Evolutionary conservation across 345 rosid genomes (phyloP), one percentile per base, ranked within the genome.

Genomic region (Gossypium rotundifolium): DNA sequence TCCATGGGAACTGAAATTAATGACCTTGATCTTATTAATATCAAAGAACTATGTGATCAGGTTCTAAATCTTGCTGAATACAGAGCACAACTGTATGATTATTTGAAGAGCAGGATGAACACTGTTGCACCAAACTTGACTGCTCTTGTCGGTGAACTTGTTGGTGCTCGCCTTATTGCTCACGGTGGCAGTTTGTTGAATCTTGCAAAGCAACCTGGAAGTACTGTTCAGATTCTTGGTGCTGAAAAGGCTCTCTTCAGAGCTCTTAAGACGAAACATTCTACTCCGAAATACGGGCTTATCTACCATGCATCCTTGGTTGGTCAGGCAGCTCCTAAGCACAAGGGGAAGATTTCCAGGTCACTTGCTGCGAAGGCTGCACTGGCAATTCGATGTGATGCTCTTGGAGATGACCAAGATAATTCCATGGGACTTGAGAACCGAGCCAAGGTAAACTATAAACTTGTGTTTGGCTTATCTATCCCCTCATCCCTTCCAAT

Each of bases 181-280:
- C 98, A 93, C 67, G 99, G 97, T 1, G 98, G 98, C 65, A 89
- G 91, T 83, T 87, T 93, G 80, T 55, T 91, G 80, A 95, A 93
- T 83, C 97, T 95, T 27, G 86, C 96, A 11, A 95, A 93, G 87
- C 96, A 90, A 79, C 98, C 98, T 54, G 98, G 99, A 16, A 93
- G 98, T 83, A 91, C 93, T 0, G 80, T 92, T 80, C 98, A 92
- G 88, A 89, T 92, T 75, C 95, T 94, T 70, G 98, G 97, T 58
- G 98, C 98, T 0, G 95, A 92, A 76, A 92, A 92, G 75, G 98
- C 98, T 68, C 87, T 91, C 23, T 94, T 91, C 80, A 87, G 98
- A 84, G 98, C 98, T 44, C 79, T 92, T 53, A 94, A 92, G 86
- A 89, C 97, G 67, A 94, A 94, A 69, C 99, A 95, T 70, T 87